These are phyloP conservation scores for Tanacetum coccineum DNA, from an alignment of 129 eudicot genomes.

Conservation along the genomic window DNA sequence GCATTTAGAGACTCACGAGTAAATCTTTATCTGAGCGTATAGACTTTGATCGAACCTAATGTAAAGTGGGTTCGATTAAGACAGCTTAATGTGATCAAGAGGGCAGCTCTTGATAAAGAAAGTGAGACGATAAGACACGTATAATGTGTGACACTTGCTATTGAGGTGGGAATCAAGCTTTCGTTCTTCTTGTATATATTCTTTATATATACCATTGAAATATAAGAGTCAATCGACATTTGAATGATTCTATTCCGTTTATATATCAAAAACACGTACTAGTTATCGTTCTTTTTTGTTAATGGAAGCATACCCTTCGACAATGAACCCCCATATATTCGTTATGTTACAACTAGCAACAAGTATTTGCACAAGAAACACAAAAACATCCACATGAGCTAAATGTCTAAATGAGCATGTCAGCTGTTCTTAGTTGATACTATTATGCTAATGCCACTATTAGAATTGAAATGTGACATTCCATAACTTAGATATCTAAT, in stretches of 20 bases:
- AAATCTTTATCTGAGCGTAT: neutral
- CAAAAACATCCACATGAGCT: neutral
- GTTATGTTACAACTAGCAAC: neutral
- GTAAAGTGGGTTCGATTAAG: constrained; percentile 14
- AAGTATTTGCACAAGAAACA: neutral
- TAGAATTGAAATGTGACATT: neutral
- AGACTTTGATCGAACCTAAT: neutral
- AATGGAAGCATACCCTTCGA: neutral
- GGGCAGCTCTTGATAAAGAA: constrained; percentile 14
- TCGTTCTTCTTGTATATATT: constrained; percentile 25
- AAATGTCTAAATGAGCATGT: neutral
- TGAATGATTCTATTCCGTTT: constrained; percentile 8
- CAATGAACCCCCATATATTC: constrained; percentile 3
- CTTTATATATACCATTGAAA: constrained; percentile 5
- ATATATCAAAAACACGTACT: neutral
- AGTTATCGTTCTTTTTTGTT: neutral
- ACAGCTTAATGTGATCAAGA: neutral
- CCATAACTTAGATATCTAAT: neutral
- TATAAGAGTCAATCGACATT: constrained; percentile 16
- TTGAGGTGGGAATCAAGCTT: constrained; percentile 31
- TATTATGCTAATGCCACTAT: neutral
- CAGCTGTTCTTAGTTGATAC: neutral
- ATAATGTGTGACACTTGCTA: constrained; percentile 18
- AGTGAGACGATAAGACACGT: constrained; percentile 23
- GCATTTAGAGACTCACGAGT: neutral